A percentile compares a stretch with the other conserved stretches of the same genome.
Conservation (phyloP, 257 asterid species). For the Verbascum thapsus region DNA sequence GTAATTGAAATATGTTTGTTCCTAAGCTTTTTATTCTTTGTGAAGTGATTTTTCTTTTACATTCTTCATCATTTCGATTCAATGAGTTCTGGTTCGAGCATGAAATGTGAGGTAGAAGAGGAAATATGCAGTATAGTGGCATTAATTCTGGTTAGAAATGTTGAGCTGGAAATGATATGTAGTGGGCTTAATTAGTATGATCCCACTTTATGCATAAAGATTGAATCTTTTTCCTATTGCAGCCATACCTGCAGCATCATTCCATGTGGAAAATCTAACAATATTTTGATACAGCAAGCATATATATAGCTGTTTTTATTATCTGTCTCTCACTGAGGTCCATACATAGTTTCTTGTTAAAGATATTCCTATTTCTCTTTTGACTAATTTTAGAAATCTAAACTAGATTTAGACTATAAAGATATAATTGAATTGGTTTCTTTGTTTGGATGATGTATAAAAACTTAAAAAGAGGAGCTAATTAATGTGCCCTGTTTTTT, state of each 20-base stretch:
- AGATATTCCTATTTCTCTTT: neutral
- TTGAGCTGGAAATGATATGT: too few relatives aligned
- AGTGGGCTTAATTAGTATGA: too few relatives aligned
- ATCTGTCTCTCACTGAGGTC: constrained; percentile 16
- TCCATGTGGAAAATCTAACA: constrained; percentile 28
- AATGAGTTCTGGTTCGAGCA: too few relatives aligned
- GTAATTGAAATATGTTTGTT: too few relatives aligned
- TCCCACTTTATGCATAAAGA: too few relatives aligned
- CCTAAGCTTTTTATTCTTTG: too few relatives aligned
- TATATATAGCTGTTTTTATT: constrained; percentile 19
- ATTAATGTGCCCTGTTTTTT: constrained; percentile 8
- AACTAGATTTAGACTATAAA: neutral
- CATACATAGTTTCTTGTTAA: neutral
- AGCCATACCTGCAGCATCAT: too few relatives aligned
- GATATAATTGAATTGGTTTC: too few relatives aligned
- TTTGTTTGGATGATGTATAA: too few relatives aligned
- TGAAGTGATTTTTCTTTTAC: constrained; percentile 6
- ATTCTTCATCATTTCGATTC: too few relatives aligned
- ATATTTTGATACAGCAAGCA: constrained; percentile 17
- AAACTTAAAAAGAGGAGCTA: constrained; percentile 20
- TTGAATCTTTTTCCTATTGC: constrained; percentile 30
- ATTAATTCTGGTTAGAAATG: too few relatives aligned
- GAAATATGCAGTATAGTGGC: too few relatives aligned
- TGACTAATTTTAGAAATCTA: constrained; percentile 1
- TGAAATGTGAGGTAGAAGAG: constrained; percentile 8